Conservation (phyloP, 345 rosid species). For the Hibiscus syriacus region DNA sequence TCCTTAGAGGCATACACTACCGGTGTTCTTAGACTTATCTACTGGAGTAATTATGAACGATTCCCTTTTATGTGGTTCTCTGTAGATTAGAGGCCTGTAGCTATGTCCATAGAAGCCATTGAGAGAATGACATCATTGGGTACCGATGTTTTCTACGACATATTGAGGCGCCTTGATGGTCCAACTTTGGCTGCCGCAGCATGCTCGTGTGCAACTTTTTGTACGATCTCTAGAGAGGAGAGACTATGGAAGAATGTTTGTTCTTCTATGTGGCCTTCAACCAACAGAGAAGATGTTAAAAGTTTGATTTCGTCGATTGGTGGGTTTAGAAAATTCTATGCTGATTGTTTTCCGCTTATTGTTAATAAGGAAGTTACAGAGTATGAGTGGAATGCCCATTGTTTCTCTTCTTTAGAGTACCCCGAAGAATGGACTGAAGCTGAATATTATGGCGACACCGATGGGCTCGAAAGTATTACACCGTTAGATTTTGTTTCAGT, state of each 20-base stretch:
- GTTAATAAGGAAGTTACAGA: slow-evolving; percentile 49
- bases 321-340: slow-evolving; percentile 68
- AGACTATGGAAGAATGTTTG: slow-evolving; percentile 68
- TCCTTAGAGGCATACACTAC: no score
- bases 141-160: slow-evolving; percentile 62
- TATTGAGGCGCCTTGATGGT: slow-evolving; percentile 72
- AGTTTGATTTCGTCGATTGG: slow-evolving; percentile 47
- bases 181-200: slow-evolving; percentile 65
- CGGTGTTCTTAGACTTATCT: not conserved
- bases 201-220: slow-evolving; percentile 60
- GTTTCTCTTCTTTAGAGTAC: no score
- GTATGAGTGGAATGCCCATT: slow-evolving; percentile 38
- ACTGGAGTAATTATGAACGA: not conserved
- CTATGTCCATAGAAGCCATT: slow-evolving; percentile 23
- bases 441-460: slow-evolving; percentile 55
- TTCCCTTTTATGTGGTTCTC: not conserved
- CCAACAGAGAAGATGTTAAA: slow-evolving; percentile 55
- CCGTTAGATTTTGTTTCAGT: not conserved
- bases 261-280: slow-evolving; percentile 71
- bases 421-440: slow-evolving; percentile 65
- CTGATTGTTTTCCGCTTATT: slow-evolving; percentile 69
- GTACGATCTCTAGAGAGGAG: slow-evolving; percentile 67
- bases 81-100: slow-evolving; percentile 3
- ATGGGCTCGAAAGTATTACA: slow-evolving; percentile 18
- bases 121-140: slow-evolving; percentile 42